A percentile compares a stretch with the other conserved stretches of the same genome.
phyloP scores from a whole-genome alignment of 1,284 basidiomycete species.

The Anthracocystis walkeri region DNA sequence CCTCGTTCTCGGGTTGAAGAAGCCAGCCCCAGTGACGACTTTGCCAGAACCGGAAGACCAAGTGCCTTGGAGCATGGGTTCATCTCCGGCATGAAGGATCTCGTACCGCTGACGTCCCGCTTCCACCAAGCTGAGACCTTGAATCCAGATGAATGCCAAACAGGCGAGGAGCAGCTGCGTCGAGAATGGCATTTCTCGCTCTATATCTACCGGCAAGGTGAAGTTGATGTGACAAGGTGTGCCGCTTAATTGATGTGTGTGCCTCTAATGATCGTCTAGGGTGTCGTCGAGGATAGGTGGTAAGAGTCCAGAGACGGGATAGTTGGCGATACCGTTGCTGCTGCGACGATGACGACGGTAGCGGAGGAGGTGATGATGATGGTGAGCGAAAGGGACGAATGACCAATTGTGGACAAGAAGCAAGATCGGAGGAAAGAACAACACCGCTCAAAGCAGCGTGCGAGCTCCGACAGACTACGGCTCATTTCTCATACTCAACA shows the following conservation, averaged over 20 bases:
- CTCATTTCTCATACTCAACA: too few relatives aligned
- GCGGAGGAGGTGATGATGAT: too few relatives aligned
- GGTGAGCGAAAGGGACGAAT: too few relatives aligned
- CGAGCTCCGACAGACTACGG: too few relatives aligned
- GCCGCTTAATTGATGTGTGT: neutral
- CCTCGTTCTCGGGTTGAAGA: constrained; percentile 65
- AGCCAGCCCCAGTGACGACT: constrained; percentile 61
- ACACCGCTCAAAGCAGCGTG: too few relatives aligned
- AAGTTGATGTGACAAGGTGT: neutral
- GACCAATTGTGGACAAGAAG: too few relatives aligned
- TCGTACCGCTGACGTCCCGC: constrained; percentile 44
- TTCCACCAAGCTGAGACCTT: constrained; percentile 9
- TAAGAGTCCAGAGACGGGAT: neutral
- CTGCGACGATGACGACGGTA: too few relatives aligned
- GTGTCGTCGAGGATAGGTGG: neutral
- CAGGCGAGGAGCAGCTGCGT: constrained; percentile 18
- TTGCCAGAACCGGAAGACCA: constrained; percentile 63
- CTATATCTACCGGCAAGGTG: neutral
- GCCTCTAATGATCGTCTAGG: neutral
- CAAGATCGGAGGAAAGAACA: too few relatives aligned
- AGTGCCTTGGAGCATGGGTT: constrained; percentile 56
- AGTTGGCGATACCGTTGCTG: neutral
- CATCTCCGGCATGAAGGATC: constrained; percentile 33
- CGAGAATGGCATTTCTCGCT: constrained; percentile 18
- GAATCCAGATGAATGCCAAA: constrained; percentile 12